phyloP scores from a whole-genome alignment of 1,284 basidiomycete genomes.

The Blastosporella zonata region DNA sequence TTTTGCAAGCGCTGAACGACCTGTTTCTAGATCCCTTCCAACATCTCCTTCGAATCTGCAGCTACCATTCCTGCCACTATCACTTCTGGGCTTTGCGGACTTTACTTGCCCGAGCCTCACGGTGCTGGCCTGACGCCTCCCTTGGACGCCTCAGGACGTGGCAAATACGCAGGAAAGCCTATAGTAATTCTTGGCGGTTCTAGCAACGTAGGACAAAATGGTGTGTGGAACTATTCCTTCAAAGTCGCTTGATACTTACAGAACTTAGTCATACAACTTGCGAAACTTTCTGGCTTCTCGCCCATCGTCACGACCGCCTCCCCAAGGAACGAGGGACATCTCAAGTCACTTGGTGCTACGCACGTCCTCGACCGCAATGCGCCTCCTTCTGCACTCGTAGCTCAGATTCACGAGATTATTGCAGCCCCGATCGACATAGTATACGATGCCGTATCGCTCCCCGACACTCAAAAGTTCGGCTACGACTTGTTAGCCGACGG shows the following conservation, averaged over 20 bases:
- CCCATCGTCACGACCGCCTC: constrained; percentile 55
- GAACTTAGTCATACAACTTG: constrained; percentile 51
- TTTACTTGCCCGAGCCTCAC: constrained; percentile 20
- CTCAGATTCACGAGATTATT: constrained; percentile 29
- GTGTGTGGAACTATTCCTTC: constrained; percentile 5
- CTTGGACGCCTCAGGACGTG: constrained; percentile 12
- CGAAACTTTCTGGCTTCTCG: constrained; percentile 49
- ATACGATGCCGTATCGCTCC: constrained; percentile 37
- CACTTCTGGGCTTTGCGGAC: constrained; percentile 22
- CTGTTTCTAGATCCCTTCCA: constrained; percentile 26
- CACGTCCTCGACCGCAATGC: constrained; percentile 46
- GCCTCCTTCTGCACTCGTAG: constrained; percentile 24
- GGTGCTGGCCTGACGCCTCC: constrained; percentile 23
- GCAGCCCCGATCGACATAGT: constrained; percentile 32
- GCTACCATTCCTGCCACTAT: constrained; percentile 28
- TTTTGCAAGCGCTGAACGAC: neutral
- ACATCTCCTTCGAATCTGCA: constrained; percentile 28
- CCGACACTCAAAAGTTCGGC: constrained; percentile 20
- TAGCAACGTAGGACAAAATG: constrained; percentile 21
- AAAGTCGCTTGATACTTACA: neutral
- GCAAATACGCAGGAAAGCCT: constrained; percentile 15
- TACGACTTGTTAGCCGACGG: constrained; percentile 15
- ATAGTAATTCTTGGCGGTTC: constrained; percentile 21
- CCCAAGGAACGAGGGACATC: constrained; percentile 35
- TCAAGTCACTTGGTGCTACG: constrained; percentile 54